These are phyloP conservation scores for Ogataea thermomethanolica DNA, from an alignment of 805 yeast genomes.

Conservation along the genomic window DNA sequence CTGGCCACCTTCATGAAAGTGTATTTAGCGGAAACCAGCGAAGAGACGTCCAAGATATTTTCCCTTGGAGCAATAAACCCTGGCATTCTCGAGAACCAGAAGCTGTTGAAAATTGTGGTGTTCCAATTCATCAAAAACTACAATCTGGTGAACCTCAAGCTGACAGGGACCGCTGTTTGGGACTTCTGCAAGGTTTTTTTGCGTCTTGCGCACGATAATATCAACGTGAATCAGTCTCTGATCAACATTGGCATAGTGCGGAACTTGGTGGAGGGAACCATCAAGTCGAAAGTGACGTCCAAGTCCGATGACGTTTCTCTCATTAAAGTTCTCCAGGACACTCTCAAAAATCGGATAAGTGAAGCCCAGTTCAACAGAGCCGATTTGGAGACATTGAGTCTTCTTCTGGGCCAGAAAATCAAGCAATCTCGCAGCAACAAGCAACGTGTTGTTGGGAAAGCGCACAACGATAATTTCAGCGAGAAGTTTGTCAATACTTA, in stretches of 20 bases:
- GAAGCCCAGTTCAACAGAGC: constrained; percentile 42
- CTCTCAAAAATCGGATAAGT: constrained; percentile 45
- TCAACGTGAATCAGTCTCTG: constrained; percentile 28
- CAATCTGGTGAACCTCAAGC: constrained; percentile 53
- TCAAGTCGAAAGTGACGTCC: constrained; percentile 45
- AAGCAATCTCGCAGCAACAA: constrained; percentile 14
- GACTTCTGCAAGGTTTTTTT: constrained; percentile 55
- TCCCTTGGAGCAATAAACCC: constrained; percentile 72
- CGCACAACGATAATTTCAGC: constrained; percentile 4
- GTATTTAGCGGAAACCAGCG: constrained; percentile 57
- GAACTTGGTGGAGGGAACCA: constrained; percentile 51
- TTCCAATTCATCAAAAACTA: constrained; percentile 48
- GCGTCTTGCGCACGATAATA: constrained; percentile 31
- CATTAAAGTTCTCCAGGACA: constrained; percentile 47
- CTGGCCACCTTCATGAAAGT: constrained; percentile 52
- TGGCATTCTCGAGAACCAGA: constrained; percentile 55
- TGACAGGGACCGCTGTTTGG: constrained; percentile 65
- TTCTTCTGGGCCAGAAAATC: constrained; percentile 41
- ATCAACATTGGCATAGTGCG: constrained; percentile 40
- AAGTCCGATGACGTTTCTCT: constrained; percentile 49
- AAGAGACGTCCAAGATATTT: constrained; percentile 56
- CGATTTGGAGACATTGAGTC: constrained; percentile 45
- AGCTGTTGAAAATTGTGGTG: constrained; percentile 44
- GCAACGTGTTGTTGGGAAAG: not conserved
- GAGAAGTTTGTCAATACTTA: constrained; percentile 43